Base-by-base conservation (phyloP, 805 yeast species). In the Yueomyces sp. region DNA sequence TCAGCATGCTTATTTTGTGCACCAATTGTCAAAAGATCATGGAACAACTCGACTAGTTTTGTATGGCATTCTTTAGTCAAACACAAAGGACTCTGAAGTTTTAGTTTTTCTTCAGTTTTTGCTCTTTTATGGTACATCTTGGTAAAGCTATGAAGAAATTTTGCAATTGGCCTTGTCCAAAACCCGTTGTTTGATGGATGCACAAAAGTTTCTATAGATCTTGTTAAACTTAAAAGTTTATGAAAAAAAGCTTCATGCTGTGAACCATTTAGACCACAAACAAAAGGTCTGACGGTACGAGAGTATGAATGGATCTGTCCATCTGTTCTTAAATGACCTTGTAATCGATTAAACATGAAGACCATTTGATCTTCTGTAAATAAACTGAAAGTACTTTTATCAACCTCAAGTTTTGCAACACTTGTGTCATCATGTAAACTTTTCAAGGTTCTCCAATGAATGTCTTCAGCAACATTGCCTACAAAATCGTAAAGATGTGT, bases 121-220 rank as follows among this genome's bases (percentile, higher is more conserved):
- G 57, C 64, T 52, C 94, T 68, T 43, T 73, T 72, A 53, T 79
- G 85, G 46, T 76, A 78, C 49, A 73, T 73, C 41, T 70, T 67
- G 0, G 79, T 72, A 42, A 85, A 63, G 39, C 77, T 72, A 47
- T 73, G 70, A n/a, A 83, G 65, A 29, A 84, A 71, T 45, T 75
- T 75, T 1, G 94, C 71, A 31, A 90, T 73, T 4, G 79, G 66
- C 29, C 72, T 62, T 0, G 94, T 74, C 96, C 97, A 88, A n/a
- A 72, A 71, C 0, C 96, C 97, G n/a, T 70, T 61, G 58, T 88
- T 88, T 0, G 97, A 87, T 5, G 98, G 98, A 59, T 92, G 96
- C 3, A 79, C 79, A 61, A 81, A 85, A 26, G 95, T 84, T 48
- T 76, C 81, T 4, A 87, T 66, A 0, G 94, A 77, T 43, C 77